A percentile compares a stretch with the other conserved stretches of the same genome.
These are phyloP conservation scores for Antitrichia curtipendula DNA, from an alignment of 225 moss, liverwort and hornwort genomes.

Conservation along the genomic window DNA sequence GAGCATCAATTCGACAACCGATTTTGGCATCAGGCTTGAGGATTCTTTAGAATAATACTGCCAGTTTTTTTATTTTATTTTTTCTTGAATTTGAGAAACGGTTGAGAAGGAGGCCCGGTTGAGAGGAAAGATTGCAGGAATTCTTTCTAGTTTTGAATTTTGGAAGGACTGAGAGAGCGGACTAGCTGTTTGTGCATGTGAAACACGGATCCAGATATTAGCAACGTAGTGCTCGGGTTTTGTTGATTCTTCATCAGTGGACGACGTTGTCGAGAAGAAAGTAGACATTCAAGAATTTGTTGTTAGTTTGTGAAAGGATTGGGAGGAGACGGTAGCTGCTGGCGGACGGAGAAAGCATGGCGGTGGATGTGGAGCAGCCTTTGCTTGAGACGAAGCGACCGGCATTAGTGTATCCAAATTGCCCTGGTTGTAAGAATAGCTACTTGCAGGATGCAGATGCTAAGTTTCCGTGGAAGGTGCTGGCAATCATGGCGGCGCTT, in stretches of 20 bases:
- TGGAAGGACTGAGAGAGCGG: background rate
- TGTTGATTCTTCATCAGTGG: background rate
- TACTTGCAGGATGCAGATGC: conserved; percentile 37
- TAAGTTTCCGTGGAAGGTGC: conserved; percentile 23
- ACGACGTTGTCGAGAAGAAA: background rate
- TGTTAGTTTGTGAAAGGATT: background rate
- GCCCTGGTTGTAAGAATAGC: conserved; percentile 50
- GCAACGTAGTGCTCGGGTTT: background rate
- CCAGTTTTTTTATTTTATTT: background rate
- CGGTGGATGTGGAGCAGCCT: conserved; percentile 38
- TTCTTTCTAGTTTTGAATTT: background rate
- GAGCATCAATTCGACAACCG: background rate
- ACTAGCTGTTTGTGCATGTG: no score
- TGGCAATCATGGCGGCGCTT: conserved; percentile 22
- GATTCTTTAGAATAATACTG: background rate
- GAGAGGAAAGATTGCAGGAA: background rate
- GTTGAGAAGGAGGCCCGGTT: background rate
- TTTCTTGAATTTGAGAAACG: background rate
- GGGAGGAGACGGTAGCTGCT: background rate
- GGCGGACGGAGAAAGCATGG: background rate
- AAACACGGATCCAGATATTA: background rate
- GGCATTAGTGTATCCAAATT: conserved; percentile 28
- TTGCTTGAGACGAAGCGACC: conserved; percentile 7
- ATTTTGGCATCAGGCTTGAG: background rate
- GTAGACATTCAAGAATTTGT: background rate